Conservation (phyloP, 768 basidiomycete genomes). For the Saitozyma sp. region DNA sequence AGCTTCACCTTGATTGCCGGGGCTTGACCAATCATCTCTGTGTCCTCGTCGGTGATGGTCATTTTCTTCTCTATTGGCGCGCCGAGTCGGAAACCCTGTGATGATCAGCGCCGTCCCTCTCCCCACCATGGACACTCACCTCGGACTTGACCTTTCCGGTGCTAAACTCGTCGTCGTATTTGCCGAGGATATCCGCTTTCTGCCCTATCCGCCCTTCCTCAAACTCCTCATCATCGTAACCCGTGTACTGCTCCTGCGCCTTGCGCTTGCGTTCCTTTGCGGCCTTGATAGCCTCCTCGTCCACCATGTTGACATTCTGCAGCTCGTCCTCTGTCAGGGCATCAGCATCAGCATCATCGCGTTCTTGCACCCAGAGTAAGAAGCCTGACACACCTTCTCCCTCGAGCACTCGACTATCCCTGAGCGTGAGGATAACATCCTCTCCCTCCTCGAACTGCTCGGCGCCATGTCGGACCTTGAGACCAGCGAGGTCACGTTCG, state of each 20-base stretch:
- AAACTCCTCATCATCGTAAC: slow-evolving; percentile 96
- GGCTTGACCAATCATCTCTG: slow-evolving; percentile 65
- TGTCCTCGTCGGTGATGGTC: slow-evolving; percentile 59
- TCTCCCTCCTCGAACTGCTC: slow-evolving; percentile 90
- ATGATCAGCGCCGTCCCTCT: neutral
- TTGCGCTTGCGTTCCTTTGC: slow-evolving; percentile 73
- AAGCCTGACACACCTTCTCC: slow-evolving; percentile 69
- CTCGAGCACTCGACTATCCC: slow-evolving; percentile 92
- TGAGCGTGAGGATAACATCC: slow-evolving; percentile 91
- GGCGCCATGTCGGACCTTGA: slow-evolving; percentile 95
- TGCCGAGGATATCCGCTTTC: slow-evolving; percentile 79
- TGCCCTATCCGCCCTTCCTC: slow-evolving; percentile 61
- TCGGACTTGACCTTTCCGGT: slow-evolving; percentile 58
- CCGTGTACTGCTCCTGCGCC: slow-evolving; percentile 84
- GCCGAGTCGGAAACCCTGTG: slow-evolving; percentile 84
- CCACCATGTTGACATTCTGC: slow-evolving; percentile 92
- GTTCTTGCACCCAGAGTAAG: no score
- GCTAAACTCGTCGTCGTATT: slow-evolving; percentile 90
- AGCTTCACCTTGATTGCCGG: slow-evolving; percentile 62
- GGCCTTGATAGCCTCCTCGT: slow-evolving; percentile 61
- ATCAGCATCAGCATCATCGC: slow-evolving; percentile 6
- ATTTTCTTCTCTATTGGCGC: slow-evolving; percentile 50
- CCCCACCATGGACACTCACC: slow-evolving; percentile 7
- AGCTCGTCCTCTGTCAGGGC: slow-evolving; percentile 82
- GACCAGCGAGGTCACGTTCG: slow-evolving; percentile 74